Evolutionary conservation across 2,329 filamentous ascomycete species (phyloP).

Genomic region (Alternaria longipes): DNA sequence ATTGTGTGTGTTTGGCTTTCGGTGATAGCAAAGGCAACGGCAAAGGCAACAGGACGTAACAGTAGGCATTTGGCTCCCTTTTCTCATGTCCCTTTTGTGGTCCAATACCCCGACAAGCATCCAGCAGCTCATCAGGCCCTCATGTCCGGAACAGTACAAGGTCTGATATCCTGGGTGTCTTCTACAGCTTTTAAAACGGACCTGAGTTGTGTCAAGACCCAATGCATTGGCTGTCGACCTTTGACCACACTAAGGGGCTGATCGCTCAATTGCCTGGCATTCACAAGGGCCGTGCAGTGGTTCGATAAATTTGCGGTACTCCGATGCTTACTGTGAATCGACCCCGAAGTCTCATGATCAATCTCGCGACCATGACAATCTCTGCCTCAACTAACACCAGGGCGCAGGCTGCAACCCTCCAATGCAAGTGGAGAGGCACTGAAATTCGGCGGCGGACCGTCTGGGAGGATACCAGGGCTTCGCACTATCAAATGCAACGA

Average conservation of each 20-base stretch:
- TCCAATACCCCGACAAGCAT: background rate
- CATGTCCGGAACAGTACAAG: background rate
- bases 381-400: background rate
- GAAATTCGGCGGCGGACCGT: background rate
- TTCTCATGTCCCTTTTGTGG: background rate
- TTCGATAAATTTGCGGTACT: background rate
- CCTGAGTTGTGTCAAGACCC: background rate
- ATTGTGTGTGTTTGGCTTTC: slow-evolving; percentile 1
- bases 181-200: background rate
- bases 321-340: background rate
- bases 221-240: background rate
- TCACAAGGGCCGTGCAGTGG: background rate
- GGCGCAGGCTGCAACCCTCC: background rate
- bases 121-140: background rate
- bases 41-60: background rate
- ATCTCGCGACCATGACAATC: background rate
- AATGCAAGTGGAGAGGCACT: background rate
- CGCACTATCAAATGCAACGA: background rate
- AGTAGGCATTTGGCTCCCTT: background rate
- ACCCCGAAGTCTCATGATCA: background rate
- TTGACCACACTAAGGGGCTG: background rate
- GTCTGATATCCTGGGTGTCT: background rate
- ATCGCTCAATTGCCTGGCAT: background rate
- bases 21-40: background rate
- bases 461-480: background rate